Evolutionary conservation across 139 green algal species (phyloP).

Genomic region (Nannochloris sp.): DNA sequence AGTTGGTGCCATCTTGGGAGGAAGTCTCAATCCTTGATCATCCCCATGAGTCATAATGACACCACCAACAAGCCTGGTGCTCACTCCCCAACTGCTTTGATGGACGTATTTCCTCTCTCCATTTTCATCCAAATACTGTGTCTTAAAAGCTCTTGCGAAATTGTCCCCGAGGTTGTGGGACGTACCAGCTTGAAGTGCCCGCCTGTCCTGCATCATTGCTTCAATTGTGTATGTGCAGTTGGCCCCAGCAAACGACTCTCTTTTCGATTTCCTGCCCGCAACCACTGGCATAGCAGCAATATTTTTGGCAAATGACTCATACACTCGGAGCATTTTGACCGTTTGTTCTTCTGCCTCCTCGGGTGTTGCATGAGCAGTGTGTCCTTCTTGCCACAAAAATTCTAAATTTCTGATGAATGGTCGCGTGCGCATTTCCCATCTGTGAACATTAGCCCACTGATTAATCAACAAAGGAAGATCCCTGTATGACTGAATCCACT

Average conservation of each 20-base stretch:
- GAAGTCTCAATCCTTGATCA: conserved; percentile 84
- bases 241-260: conserved; percentile 82
- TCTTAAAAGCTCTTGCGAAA: conserved; percentile 84
- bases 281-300: conserved; percentile 90
- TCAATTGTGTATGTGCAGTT: conserved; percentile 96
- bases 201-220: conserved; percentile 94
- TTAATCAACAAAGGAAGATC: conserved; percentile 96
- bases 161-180: conserved; percentile 94
- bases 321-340: conserved; percentile 62
- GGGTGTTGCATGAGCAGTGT: conserved; percentile 92
- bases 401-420: conserved; percentile 97
- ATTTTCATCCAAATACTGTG: conserved; percentile 52
- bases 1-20: conserved; percentile 78
- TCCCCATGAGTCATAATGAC: conserved; percentile 99
- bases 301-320: conserved; percentile 60
- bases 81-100: conserved; percentile 90
- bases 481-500: conserved; percentile 79
- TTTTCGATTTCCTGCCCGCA: conserved; percentile 77
- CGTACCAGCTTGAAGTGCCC: conserved; percentile 90
- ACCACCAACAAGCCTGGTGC: conserved; percentile 86
- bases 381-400: conserved; percentile 98
- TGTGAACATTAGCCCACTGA: conserved; percentile 97
- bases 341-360: conserved; percentile 87
- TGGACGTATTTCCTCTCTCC: conserved; percentile 67
- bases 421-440: conserved; percentile 97